Conservation (phyloP, 169 alveolate genomes). For the Plasmodium vivax region DNA sequence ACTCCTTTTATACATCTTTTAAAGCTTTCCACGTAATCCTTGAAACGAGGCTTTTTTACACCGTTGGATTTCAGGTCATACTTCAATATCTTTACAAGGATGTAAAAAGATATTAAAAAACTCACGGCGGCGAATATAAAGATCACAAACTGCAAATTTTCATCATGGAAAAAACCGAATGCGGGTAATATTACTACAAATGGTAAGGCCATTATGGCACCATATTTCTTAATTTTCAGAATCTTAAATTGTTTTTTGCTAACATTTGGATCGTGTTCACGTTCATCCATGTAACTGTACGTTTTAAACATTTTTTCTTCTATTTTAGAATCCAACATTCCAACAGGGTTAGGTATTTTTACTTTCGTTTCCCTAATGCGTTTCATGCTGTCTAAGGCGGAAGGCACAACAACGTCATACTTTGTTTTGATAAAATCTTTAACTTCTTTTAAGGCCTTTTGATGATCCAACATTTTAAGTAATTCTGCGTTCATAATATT, state of each 20-base stretch:
- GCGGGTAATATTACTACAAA: too few species aligned
- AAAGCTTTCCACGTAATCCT: background rate
- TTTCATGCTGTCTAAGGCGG: background rate
- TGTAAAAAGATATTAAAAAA: background rate
- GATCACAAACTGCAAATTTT: background rate
- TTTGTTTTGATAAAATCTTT: background rate
- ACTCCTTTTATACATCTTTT: background rate
- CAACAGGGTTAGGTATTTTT: background rate
- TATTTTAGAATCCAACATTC: background rate
- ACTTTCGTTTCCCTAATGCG: background rate
- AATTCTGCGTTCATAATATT: background rate
- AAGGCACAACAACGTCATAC: background rate
- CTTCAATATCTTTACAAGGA: background rate
- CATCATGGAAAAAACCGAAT: background rate
- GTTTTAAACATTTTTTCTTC: background rate
- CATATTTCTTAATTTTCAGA: background rate
- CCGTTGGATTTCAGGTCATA: background rate
- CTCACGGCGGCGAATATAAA: too few species aligned
- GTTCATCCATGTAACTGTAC: background rate
- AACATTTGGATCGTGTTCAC: background rate
- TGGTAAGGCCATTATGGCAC: background rate
- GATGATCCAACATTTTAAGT: background rate
- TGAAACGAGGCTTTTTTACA: background rate
- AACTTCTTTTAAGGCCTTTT: background rate
- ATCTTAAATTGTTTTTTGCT: background rate